Base-by-base conservation (phyloP, 257 asterid genomes). In the Eucommia ulmoides region DNA sequence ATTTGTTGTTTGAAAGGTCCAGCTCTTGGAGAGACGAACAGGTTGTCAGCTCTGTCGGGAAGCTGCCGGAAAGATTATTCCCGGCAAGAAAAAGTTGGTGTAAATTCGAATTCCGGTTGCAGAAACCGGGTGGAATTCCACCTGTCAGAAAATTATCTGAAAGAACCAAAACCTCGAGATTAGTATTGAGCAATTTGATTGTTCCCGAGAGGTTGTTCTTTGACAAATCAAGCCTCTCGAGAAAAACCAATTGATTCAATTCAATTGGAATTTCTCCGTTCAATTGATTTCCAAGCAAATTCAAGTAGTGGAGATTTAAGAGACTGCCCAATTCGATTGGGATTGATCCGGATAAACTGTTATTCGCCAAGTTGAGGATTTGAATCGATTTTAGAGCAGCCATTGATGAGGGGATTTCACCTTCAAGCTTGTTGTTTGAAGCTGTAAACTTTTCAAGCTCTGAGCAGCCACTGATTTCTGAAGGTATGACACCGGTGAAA, bases 301-400 rank as follows among this genome's bases (percentile, higher is more conserved):
- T 82, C 60, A 88, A 60, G 69, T 84, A 88, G 65, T 23, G 67
- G 75, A 88, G 56, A 52, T 57, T 74, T 21, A 63, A 59, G 23
- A 77, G 60, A 2, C 25, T 60, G 53, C 83, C 62, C 7, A 88
- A 44, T 72, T 68, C 92, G 1, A 33, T 59, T 3, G 97, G 82
- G 50, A 88, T 55, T 2, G 33, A 42, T 53, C 89, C 97, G 1
- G 93, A 70, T 17, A 88, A 61, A 67, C 80, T 84, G 57, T 88
- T 88, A 76, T 88, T 88, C 52, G 77, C 94, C 45, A 84, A 65
- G 56, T 84, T 88, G 64, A 88, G 48, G 65, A 88, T 63, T 66
- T 80, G 65, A 18, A 88, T 80, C 9, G 81, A 79, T 53, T 56
- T 41, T 15, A 84, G 84, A 24, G 55, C 65, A 2, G 68, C 54